Evolutionary conservation across 805 yeast species (phyloP).

Genomic region (Candida sonorensis): DNA sequence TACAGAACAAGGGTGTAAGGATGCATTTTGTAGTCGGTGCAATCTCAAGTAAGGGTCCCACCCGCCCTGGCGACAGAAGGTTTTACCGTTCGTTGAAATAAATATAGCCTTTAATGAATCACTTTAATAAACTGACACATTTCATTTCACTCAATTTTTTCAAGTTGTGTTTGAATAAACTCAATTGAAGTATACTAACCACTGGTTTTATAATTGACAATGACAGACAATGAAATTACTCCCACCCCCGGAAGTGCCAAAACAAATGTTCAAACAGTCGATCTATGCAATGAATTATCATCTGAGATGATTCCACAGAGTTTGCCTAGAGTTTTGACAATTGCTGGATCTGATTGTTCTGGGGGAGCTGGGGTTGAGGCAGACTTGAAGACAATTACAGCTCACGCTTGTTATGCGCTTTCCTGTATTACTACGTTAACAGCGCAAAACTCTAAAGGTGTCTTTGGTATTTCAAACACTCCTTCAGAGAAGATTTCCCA

Average conservation of each 20-base stretch:
- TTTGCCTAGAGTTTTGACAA: conserved; percentile 36
- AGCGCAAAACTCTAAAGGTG: conserved; percentile 64
- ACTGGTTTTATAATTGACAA: too few species aligned
- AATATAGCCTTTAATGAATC: too few species aligned
- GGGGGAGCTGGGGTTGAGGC: conserved; percentile 97
- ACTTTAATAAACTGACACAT: too few species aligned
- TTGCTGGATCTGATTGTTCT: conserved; percentile 78
- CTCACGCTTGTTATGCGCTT: conserved; percentile 72
- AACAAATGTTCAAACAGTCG: conserved; percentile 3
- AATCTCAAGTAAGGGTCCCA: too few species aligned
- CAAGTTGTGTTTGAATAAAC: too few species aligned
- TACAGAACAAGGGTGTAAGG: too few species aligned
- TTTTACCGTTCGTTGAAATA: too few species aligned
- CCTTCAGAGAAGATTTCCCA: conserved; percentile 37
- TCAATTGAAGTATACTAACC: too few species aligned
- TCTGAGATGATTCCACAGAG: conserved; percentile 4
- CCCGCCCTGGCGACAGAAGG: too few species aligned
- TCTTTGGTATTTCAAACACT: conserved; percentile 35
- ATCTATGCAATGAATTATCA: conserved; percentile 4
- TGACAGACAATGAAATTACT: too few species aligned
- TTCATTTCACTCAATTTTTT: too few species aligned
- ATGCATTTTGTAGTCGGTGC: too few species aligned
- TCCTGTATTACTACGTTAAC: conserved; percentile 77
- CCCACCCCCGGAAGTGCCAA: not conserved
- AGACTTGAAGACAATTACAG: conserved; percentile 73